Conservation (phyloP, 208 protist genomes). For the Acanthamoeba healyi region DNA sequence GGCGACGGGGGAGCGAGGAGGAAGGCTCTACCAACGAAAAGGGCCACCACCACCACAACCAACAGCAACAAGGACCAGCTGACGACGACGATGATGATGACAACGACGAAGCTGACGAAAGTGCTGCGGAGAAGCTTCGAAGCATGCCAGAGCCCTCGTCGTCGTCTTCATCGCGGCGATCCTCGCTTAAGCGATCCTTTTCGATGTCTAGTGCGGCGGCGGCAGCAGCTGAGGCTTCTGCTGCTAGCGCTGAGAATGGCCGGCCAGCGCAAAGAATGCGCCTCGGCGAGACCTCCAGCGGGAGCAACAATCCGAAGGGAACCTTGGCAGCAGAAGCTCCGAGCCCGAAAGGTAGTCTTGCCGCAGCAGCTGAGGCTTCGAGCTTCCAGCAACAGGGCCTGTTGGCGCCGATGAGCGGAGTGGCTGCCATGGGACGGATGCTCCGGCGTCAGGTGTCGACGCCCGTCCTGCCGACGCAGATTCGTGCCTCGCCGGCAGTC, state of each 20-base stretch:
- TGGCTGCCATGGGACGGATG: slow-evolving; percentile 28
- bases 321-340: not conserved
- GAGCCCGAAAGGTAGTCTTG: not conserved
- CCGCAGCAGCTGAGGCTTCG: not conserved
- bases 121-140: not conserved
- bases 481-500: not conserved
- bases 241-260: not conserved
- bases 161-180: not conserved
- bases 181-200: not conserved
- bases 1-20: not conserved
- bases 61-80: not conserved
- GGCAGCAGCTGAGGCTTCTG: not conserved
- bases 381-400: not conserved
- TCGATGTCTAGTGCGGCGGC: not conserved
- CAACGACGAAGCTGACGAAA: not conserved
- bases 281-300: not conserved
- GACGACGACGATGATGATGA: not conserved
- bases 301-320: too few species aligned
- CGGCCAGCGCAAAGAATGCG: slow-evolving; percentile 18
- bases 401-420: not conserved
- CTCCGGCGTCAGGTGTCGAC: slow-evolving; percentile 19
- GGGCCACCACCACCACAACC: not conserved
- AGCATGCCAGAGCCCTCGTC: not conserved
- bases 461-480: slow-evolving; percentile 55
- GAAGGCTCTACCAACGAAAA: not conserved